A percentile compares a stretch with the other conserved stretches of the same genome.
Evolutionary conservation across 192 early-diverging fungal species (phyloP).

Genomic region (Linnemannia elongata): DNA sequence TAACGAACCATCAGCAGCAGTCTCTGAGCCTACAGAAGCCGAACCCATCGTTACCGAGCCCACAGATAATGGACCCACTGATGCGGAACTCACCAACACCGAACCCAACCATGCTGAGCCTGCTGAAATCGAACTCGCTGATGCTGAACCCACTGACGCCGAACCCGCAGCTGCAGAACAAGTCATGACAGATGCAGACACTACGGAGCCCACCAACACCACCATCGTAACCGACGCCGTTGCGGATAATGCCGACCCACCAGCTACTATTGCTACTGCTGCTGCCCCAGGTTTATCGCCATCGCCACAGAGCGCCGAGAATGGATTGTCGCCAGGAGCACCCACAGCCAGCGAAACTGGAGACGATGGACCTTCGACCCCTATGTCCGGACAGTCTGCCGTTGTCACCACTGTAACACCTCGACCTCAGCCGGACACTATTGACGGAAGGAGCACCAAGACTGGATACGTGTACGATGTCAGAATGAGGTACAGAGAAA

Average conservation of each 20-base stretch:
- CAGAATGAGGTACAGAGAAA: slow-evolving; percentile 41
- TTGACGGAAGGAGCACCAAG: slow-evolving; percentile 47
- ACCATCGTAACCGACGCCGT: not conserved
- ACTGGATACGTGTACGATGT: slow-evolving; percentile 57
- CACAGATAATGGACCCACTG: not conserved
- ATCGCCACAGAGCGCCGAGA: not conserved
- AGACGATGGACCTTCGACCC: not conserved
- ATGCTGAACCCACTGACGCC: not conserved
- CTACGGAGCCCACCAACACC: not conserved
- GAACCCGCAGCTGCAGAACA: not conserved
- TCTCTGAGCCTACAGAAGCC: not conserved
- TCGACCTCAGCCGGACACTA: slow-evolving; percentile 25
- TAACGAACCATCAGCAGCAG: not conserved
- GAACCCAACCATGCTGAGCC: not conserved
- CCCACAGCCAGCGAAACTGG: not conserved
- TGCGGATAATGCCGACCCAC: not conserved
- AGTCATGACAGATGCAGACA: not conserved
- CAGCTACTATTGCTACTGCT: not conserved
- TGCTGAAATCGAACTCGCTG: not conserved
- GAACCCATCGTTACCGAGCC: not conserved
- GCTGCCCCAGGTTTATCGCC: not conserved
- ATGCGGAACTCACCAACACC: too few relatives aligned
- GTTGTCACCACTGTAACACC: not conserved
- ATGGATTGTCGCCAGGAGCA: not conserved
- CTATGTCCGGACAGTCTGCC: not conserved